Conservation (phyloP, 257 asterid genomes). For the Cruciata laevipes region DNA sequence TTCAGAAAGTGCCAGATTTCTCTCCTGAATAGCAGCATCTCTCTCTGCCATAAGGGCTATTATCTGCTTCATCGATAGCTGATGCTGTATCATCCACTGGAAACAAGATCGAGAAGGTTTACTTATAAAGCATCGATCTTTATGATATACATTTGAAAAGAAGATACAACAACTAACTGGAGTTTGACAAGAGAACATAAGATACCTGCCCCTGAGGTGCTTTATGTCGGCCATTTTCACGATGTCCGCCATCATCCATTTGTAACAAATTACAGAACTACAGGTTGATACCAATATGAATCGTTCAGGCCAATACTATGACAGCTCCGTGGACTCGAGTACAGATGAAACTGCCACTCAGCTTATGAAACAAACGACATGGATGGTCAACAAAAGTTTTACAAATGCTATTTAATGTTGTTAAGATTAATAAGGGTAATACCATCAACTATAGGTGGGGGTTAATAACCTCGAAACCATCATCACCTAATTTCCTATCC, state of each 20-base stretch:
- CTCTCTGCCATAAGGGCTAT: constrained; percentile 90
- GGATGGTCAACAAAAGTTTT: not conserved
- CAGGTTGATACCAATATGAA: constrained; percentile 13
- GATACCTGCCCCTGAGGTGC: constrained; percentile 81
- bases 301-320: constrained; percentile 8
- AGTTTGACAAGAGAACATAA: not conserved
- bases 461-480: constrained; percentile 6
- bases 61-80: constrained; percentile 94
- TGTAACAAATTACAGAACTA: constrained; percentile 17
- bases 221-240: constrained; percentile 84
- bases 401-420: not conserved
- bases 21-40: constrained; percentile 94
- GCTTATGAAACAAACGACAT: constrained; percentile 10
- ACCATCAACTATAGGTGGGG: constrained; percentile 1
- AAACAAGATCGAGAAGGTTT: constrained; percentile 4
- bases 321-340: constrained; percentile 18
- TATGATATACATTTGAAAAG: not conserved
- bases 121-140: not conserved
- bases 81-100: constrained; percentile 97
- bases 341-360: constrained; percentile 8
- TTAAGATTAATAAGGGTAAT: constrained; percentile 1
- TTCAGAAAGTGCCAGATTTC: constrained; percentile 82
- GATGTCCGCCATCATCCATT: constrained; percentile 80
- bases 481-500: not conserved
- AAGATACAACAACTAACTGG: not conserved